Conservation (phyloP, 176 grass and related monocot genomes). For the Elymus sibiricus region DNA sequence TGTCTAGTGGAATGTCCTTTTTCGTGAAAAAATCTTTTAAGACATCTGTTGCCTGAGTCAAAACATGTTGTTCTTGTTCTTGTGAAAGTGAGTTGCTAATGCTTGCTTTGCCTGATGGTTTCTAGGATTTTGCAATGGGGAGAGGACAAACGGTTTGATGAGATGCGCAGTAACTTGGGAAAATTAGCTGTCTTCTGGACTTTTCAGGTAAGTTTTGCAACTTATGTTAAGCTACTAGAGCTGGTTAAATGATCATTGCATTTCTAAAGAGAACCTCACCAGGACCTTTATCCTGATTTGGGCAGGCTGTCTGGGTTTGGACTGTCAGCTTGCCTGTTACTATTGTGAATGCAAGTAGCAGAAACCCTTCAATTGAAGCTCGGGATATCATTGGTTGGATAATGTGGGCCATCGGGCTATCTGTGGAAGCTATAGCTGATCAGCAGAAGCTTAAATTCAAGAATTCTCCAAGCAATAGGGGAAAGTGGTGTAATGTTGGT, state of each 20-base stretch:
- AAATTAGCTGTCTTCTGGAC: constrained; percentile 85
- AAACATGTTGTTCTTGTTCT: neutral
- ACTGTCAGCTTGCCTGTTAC: constrained; percentile 88
- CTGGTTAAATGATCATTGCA: neutral
- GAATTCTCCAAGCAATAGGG: constrained; percentile 66
- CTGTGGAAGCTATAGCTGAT: constrained; percentile 69
- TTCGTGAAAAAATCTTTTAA: neutral
- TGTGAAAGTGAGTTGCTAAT: neutral
- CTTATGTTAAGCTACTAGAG: constrained; percentile 12
- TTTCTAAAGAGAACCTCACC: constrained; percentile 21
- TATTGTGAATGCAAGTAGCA: constrained; percentile 76
- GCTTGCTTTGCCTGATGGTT: constrained; percentile 8
- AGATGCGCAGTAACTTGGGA: constrained; percentile 76
- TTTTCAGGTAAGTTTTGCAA: constrained; percentile 62
- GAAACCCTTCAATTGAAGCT: constrained; percentile 60
- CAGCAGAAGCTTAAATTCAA: constrained; percentile 93
- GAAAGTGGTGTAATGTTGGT: constrained; percentile 77
- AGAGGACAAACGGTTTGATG: constrained; percentile 78
- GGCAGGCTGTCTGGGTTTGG: constrained; percentile 91
- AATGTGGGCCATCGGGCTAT: constrained; percentile 70
- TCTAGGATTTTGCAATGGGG: constrained; percentile 92
- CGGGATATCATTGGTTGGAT: constrained; percentile 95
- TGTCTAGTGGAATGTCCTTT: neutral
- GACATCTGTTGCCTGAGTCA: neutral
- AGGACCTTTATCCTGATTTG: neutral